Evolutionary conservation across 148 eudicot genomes (phyloP).

Genomic region (Vaccinium macrocarpon): DNA sequence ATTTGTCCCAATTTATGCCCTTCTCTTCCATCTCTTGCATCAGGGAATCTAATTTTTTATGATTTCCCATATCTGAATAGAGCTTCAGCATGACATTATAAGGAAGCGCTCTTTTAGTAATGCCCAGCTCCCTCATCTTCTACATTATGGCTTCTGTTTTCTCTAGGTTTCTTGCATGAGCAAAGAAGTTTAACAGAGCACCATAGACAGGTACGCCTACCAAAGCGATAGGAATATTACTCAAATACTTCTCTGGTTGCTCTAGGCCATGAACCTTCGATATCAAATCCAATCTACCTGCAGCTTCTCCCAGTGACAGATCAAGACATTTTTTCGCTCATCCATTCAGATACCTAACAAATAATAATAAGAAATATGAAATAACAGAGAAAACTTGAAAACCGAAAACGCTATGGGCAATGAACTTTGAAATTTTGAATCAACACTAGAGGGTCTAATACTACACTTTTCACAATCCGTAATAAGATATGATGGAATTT

Average conservation of each 20-base stretch:
- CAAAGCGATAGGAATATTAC: background rate
- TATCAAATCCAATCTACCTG: constrained; percentile 24
- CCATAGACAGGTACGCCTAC: constrained; percentile 30
- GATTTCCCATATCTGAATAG: constrained; percentile 25
- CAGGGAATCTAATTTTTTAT: constrained; percentile 27
- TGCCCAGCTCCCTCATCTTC: constrained; percentile 15
- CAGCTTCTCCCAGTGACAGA: too few species aligned
- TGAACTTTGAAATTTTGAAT: background rate
- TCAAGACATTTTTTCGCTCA: too few species aligned
- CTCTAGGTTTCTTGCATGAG: constrained; percentile 22
- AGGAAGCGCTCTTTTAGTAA: background rate
- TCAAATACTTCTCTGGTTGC: constrained; percentile 35
- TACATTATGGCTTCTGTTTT: constrained; percentile 37
- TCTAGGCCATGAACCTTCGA: constrained; percentile 39
- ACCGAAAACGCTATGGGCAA: background rate
- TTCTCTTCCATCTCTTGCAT: background rate
- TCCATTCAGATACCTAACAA: constrained; percentile 29
- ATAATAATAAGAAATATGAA: background rate
- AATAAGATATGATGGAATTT: background rate
- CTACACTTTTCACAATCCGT: background rate
- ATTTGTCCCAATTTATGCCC: constrained; percentile 26
- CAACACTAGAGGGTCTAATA: background rate
- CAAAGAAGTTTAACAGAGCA: constrained; percentile 40
- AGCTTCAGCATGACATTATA: constrained; percentile 36
- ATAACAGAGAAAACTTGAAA: background rate